Conservation (phyloP, 75 land plant species). For the Adiantum capillusveneris region DNA sequence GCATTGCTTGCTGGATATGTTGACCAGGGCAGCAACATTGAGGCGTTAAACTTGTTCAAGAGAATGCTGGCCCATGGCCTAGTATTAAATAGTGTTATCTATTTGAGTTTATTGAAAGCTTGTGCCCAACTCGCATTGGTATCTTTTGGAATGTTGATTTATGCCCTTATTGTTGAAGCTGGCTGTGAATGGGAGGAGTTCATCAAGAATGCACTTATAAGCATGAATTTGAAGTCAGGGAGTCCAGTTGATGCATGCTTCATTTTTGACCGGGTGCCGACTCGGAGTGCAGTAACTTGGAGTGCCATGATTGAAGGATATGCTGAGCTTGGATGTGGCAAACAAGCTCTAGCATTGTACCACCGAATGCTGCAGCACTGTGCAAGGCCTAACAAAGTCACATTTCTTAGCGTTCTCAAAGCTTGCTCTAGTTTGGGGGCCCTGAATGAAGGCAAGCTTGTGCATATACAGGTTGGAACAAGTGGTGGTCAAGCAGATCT, state of each 20-base stretch:
- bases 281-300: constrained; percentile 28
- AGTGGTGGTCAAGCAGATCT: neutral
- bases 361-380: constrained; percentile 18
- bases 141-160: neutral
- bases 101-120: neutral
- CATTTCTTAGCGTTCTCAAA: constrained; percentile 28
- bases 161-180: neutral
- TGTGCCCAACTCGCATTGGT: neutral
- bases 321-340: constrained; percentile 7
- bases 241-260: neutral
- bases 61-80: neutral
- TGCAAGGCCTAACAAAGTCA: constrained; percentile 18
- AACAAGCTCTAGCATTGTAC: constrained; percentile 23
- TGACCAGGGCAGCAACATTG: neutral
- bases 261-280: neutral
- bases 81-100: neutral
- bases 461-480: neutral
- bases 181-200: neutral
- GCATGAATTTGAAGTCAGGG: neutral
- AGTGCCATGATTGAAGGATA: constrained; percentile 39
- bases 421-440: constrained; percentile 15
- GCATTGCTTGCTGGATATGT: neutral
- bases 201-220: constrained; percentile 12
- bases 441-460: neutral
- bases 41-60: neutral